A percentile compares a stretch with the other conserved stretches of the same genome.
phyloP scores from a whole-genome alignment of 2,329 filamentous ascomycete species.

The Leptographium wingfieldii region DNA sequence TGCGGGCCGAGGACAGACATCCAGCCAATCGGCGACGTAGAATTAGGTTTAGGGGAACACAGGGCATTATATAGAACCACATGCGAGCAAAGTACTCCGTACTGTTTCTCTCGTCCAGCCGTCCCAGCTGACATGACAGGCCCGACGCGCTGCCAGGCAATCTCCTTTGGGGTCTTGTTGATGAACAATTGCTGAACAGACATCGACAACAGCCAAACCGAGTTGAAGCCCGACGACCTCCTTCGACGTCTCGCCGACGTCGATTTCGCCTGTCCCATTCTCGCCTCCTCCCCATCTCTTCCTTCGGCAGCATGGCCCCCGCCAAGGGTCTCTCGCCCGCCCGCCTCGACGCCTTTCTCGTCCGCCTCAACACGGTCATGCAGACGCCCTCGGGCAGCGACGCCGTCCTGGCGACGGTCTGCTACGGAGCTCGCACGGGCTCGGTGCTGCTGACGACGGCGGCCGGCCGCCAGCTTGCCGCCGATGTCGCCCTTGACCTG shows the following conservation, averaged over 20 bases:
- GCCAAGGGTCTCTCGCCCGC: conserved; percentile 14
- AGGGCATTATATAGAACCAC: not conserved
- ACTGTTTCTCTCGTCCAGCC: not conserved
- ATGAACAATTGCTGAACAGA: no score
- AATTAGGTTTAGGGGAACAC: not conserved
- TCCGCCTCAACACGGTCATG: conserved; percentile 48
- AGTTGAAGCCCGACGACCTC: no score
- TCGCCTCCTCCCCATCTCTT: no score
- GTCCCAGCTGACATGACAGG: not conserved
- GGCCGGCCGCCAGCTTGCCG: conserved; percentile 39
- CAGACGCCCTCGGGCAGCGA: conserved; percentile 58
- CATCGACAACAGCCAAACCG: no score
- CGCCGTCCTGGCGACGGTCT: conserved; percentile 52
- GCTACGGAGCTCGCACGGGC: conserved; percentile 51
- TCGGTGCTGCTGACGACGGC: conserved; percentile 37
- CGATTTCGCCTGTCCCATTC: no score
- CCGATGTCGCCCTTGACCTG: conserved; percentile 36
- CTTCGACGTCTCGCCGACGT: no score
- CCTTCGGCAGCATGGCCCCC: not conserved
- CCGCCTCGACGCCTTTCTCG: conserved; percentile 38
- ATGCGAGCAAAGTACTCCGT: not conserved
- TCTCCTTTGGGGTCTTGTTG: not conserved
- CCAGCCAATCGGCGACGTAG: not conserved
- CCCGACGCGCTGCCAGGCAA: not conserved
- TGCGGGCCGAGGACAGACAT: not conserved